Evolutionary conservation across 768 basidiomycete species (phyloP).

Genomic region (Agaricus sinodeliciosus): DNA sequence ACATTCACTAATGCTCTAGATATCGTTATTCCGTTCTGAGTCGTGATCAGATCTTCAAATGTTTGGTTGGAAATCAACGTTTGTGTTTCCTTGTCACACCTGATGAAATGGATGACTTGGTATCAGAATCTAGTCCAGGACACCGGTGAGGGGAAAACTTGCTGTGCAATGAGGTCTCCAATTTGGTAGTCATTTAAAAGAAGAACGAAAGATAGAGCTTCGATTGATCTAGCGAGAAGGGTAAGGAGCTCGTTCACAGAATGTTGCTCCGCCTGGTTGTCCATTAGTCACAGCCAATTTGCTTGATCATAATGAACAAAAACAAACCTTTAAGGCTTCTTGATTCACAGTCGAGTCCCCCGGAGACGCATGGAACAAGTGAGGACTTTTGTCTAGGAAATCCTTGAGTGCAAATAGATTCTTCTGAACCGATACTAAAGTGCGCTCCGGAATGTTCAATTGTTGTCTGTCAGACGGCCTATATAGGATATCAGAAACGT

Average conservation of each 20-base stretch:
- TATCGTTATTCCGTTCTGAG: conserved; percentile 77
- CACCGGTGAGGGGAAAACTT: conserved; percentile 20
- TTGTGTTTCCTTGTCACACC: conserved; percentile 71
- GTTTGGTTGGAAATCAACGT: conserved; percentile 63
- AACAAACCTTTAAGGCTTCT: conserved; percentile 80
- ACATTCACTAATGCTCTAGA: conserved; percentile 90
- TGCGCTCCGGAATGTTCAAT: conserved; percentile 56
- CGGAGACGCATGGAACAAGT: conserved; percentile 78
- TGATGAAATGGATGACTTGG: conserved; percentile 19
- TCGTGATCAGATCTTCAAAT: conserved; percentile 83
- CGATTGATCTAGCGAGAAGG: conserved; percentile 80
- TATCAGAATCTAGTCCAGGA: conserved; percentile 4
- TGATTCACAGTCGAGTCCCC: conserved; percentile 61
- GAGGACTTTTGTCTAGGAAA: conserved; percentile 75
- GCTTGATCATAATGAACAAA: not conserved
- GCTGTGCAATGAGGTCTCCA: conserved; percentile 80
- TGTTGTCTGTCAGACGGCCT: conserved; percentile 36
- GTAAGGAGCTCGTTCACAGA: conserved; percentile 74
- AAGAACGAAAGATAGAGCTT: conserved; percentile 90
- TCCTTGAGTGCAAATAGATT: conserved; percentile 74
- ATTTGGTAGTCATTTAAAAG: conserved; percentile 89
- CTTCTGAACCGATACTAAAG: conserved; percentile 66
- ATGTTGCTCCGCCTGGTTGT: conserved; percentile 63
- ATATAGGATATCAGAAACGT: conserved; percentile 1
- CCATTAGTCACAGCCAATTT: not conserved